Evolutionary conservation across 2,329 filamentous ascomycete species (phyloP).

Genomic region (Cercospora beticola): DNA sequence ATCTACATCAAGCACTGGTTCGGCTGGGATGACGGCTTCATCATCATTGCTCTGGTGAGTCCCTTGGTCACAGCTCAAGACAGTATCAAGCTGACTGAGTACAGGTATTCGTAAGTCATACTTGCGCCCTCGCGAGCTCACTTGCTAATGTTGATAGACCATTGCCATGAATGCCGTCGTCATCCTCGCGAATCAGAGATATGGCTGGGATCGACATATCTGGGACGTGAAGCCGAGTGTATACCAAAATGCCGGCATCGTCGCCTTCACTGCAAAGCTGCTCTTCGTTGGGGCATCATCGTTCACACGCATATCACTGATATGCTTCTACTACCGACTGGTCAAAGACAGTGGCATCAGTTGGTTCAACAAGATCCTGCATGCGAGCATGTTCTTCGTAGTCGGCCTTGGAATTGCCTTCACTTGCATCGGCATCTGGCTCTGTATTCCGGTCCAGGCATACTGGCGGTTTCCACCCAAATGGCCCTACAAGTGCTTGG

Average conservation of each 20-base stretch:
- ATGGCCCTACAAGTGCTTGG: conserved; percentile 38
- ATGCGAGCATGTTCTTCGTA: conserved; percentile 41
- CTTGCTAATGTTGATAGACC: conserved; percentile 22
- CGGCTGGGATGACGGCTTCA: conserved; percentile 46
- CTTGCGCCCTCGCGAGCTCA: too few species aligned
- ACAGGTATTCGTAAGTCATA: conserved; percentile 16
- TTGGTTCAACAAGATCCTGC: conserved; percentile 44
- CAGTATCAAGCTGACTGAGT: background rate
- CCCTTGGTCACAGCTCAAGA: background rate
- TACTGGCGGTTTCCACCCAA: conserved; percentile 45
- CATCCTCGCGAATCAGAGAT: conserved; percentile 44
- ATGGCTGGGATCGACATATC: conserved; percentile 41
- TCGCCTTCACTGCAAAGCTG: conserved; percentile 46
- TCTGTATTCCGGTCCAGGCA: conserved; percentile 39
- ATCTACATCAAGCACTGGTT: conserved; percentile 45
- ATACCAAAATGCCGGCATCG: conserved; percentile 36
- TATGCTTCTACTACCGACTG: conserved; percentile 50
- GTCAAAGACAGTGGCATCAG: conserved; percentile 42
- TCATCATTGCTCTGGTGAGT: conserved; percentile 42
- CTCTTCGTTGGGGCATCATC: conserved; percentile 45
- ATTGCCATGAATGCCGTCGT: conserved; percentile 42
- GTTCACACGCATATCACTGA: conserved; percentile 47
- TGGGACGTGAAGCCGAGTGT: conserved; percentile 12
- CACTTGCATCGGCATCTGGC: conserved; percentile 41
- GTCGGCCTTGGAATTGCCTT: conserved; percentile 43